Evolutionary conservation across 331 rosid genomes (phyloP).

Genomic region (Dryas integrifolia): DNA sequence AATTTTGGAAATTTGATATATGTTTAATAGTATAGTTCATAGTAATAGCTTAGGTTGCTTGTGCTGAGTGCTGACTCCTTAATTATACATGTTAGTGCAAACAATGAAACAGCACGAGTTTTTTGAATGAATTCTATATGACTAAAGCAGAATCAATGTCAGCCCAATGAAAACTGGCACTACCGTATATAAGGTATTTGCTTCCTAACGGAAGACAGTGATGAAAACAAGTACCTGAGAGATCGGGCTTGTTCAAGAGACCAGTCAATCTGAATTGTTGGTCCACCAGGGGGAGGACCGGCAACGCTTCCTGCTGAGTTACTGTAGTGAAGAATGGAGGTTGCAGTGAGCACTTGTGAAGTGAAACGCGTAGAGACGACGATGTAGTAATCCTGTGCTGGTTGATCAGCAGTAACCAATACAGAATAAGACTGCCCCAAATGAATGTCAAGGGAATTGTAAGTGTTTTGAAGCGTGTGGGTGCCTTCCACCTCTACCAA

Average conservation of each 20-base stretch:
- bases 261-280: slow-evolving; percentile 69
- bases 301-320: slow-evolving; percentile 54
- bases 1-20: not conserved
- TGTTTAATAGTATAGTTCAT: not conserved
- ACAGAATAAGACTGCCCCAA: slow-evolving; percentile 78
- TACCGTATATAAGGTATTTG: not conserved
- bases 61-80: not conserved
- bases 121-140: not conserved
- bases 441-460: slow-evolving; percentile 75
- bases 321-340: slow-evolving; percentile 62
- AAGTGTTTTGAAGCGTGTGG: slow-evolving; percentile 69
- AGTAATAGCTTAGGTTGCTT: too few relatives aligned
- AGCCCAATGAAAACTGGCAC: not conserved
- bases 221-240: slow-evolving; percentile 42
- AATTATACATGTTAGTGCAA: not conserved
- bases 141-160: not conserved
- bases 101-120: too few relatives aligned
- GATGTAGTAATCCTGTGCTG: slow-evolving; percentile 62
- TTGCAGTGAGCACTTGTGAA: slow-evolving; percentile 47
- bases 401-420: slow-evolving; percentile 76
- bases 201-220: not conserved
- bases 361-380: slow-evolving; percentile 69
- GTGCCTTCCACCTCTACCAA: slow-evolving; percentile 91
- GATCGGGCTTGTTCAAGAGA: slow-evolving; percentile 83
- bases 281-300: slow-evolving; percentile 70